Conservation (phyloP, 2,329 filamentous ascomycete species). For the Alternaria dauci region DNA sequence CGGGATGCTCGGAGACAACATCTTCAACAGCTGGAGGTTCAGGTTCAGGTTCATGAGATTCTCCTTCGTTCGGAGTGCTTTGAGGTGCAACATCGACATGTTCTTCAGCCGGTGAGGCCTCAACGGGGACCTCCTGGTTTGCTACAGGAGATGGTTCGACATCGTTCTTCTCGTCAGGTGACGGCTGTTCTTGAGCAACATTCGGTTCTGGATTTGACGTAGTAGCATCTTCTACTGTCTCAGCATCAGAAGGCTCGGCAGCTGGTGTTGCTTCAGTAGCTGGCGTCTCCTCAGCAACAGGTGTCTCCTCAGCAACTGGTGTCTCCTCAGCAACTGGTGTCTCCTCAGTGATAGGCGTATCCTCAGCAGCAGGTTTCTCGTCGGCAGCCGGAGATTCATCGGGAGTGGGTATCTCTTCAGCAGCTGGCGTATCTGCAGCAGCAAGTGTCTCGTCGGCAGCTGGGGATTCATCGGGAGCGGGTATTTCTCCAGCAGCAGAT, state of each 20-base stretch:
- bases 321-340: neutral
- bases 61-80: neutral
- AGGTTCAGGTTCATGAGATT: neutral
- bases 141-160: neutral
- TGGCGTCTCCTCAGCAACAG: neutral
- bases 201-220: neutral
- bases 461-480: neutral
- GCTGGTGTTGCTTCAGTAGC: constrained; percentile 2
- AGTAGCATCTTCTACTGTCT: constrained; percentile 2
- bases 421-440: neutral
- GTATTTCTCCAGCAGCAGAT: no score
- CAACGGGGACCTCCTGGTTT: neutral
- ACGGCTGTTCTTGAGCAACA: neutral
- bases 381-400: constrained; percentile 2
- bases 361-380: neutral
- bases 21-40: neutral
- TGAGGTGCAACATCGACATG: neutral
- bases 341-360: no score
- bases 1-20: neutral
- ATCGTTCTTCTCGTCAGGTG: neutral
- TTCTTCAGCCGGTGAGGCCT: neutral
- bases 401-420: neutral
- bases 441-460: neutral
- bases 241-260: constrained; percentile 10
- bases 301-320: neutral